These are phyloP conservation scores for Ustilago shanxiensis DNA, from an alignment of 1,284 basidiomycete genomes.

Conservation along the genomic window DNA sequence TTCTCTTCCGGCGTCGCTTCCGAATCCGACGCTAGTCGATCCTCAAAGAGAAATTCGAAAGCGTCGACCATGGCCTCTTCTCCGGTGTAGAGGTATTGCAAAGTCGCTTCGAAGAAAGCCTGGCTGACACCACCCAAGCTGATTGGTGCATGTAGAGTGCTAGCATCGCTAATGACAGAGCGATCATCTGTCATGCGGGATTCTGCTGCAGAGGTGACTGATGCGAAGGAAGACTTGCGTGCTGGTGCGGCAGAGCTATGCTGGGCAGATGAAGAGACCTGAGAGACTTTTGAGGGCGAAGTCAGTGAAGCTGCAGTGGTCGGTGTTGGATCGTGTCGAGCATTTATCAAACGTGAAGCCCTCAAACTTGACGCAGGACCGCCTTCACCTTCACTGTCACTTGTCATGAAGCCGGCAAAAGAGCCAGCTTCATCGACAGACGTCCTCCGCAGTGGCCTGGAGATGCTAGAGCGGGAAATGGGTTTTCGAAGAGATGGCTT, in stretches of 20 bases:
- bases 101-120: conserved; percentile 58
- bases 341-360: conserved; percentile 29
- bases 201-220: conserved; percentile 23
- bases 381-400: conserved; percentile 59
- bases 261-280: conserved; percentile 18
- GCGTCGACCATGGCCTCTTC: conserved; percentile 60
- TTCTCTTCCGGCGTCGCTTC: conserved; percentile 78
- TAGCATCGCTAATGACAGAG: conserved; percentile 40
- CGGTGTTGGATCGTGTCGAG: background rate
- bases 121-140: conserved; percentile 48
- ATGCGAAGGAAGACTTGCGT: conserved; percentile 43
- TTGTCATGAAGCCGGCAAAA: conserved; percentile 43
- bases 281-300: conserved; percentile 24
- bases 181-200: conserved; percentile 26
- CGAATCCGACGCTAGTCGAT: conserved; percentile 40
- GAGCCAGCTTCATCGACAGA: conserved; percentile 35
- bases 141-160: conserved; percentile 56
- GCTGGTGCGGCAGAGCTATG: background rate
- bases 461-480: conserved; percentile 46
- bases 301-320: conserved; percentile 2
- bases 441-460: conserved; percentile 32
- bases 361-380: conserved; percentile 14
- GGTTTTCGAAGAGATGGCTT: conserved; percentile 33
- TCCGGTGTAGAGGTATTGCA: conserved; percentile 64
- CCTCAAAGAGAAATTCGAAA: conserved; percentile 62